Evolutionary conservation across 129 eudicot genomes (phyloP), one percentile per base, ranked within the genome.

Genomic region (Helichrysum umbraculigerum): DNA sequence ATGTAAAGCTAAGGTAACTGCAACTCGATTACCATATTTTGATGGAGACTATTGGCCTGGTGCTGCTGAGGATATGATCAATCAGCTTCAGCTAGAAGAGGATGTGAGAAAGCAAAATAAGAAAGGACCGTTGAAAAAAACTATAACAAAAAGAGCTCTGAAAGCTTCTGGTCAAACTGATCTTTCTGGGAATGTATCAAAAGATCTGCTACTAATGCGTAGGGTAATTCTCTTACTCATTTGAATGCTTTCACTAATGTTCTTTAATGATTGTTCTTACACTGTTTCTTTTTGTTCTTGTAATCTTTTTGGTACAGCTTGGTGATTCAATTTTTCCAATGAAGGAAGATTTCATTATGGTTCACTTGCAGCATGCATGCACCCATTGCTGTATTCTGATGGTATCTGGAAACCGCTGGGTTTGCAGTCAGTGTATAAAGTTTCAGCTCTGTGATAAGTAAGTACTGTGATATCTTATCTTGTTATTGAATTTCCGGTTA

Each of bases 31-130:
- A 73, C 99, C 99, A 19, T 91, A 95, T 68, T 95, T 95, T 79
- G 99, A 95, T 82, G 99, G 99, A 34, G 99, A 95, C 74, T 95
- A 91, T 84, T 95, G 97, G 97, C 99, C 99, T 44, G 99, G 96
- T 76, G 97, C 99, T 76, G 99, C 99, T 4, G 99, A 95, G 82
- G 99, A 95, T 78, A 91, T 91, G 50, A 83, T 95, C 66, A 76
- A 78, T 78, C 92, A 87, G 84, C 81, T 95, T 76, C 91, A 80
- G 52, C 92, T 87, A 83, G 99, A 91, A 81, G 97, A 91, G 62
- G 96, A 91, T 73, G 96, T 92, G 37, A 91, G 89, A 81, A 95
- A 95, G 76, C 88, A 59, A 64, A 77, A 80, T 67, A 91, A 87
- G 87, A 91, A 88, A 83, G 99, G 99, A 66, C 32, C 80, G 21